Evolutionary conservation across 2,329 filamentous ascomycete genomes (phyloP).

Genomic region (Fusarium dimerum): DNA sequence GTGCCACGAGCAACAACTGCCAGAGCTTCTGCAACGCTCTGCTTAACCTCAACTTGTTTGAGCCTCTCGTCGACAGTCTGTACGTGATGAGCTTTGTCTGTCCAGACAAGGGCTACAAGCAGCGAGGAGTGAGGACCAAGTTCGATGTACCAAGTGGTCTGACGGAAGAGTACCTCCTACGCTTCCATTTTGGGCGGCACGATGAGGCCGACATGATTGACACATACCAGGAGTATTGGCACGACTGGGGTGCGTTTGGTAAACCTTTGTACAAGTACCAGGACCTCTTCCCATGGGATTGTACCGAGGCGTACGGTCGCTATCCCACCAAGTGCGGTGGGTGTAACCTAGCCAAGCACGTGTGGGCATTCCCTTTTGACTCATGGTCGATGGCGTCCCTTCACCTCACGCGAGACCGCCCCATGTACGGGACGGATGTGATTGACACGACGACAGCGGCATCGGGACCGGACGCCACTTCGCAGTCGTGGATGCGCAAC

Average conservation of each 20-base stretch:
- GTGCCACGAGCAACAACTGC: constrained; percentile 36
- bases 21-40: constrained; percentile 40
- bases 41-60: constrained; percentile 34
- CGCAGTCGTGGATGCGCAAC: constrained; percentile 37
- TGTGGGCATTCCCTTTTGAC: constrained; percentile 47
- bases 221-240: constrained; percentile 46
- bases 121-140: constrained; percentile 32
- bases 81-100: constrained; percentile 45
- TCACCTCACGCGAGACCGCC: constrained; percentile 38
- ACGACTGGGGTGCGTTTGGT: constrained; percentile 45
- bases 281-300: constrained; percentile 48
- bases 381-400: constrained; percentile 43
- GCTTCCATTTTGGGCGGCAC: constrained; percentile 40
- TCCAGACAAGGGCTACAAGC: constrained; percentile 28
- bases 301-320: constrained; percentile 44
- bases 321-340: constrained; percentile 39
- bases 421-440: constrained; percentile 34
- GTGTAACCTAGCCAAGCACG: constrained; percentile 46
- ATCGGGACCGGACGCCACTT: constrained; percentile 16
- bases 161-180: constrained; percentile 44
- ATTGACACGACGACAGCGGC: constrained; percentile 10
- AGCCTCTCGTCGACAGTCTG: constrained; percentile 27
- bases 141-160: constrained; percentile 41
- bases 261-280: constrained; percentile 41
- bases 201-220: constrained; percentile 46